These are phyloP conservation scores for Cynanchum wilfordii DNA, from an alignment of 257 asterid genomes.

Conservation along the genomic window DNA sequence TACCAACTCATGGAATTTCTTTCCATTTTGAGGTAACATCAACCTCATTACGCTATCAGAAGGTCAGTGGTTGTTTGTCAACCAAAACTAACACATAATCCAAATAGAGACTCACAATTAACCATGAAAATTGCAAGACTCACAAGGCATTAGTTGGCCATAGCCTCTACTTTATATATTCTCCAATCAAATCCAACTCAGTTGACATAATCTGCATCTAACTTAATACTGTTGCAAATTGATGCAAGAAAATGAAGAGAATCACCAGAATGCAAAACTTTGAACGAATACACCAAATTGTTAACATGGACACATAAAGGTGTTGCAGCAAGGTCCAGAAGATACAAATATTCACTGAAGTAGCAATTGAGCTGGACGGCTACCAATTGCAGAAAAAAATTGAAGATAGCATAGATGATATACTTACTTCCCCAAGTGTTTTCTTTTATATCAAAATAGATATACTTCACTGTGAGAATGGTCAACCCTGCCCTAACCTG, in stretches of 20 bases:
- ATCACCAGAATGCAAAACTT: not conserved
- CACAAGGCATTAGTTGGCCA: not conserved
- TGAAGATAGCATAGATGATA: not conserved
- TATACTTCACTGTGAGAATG: not conserved
- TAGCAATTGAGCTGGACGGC: not conserved
- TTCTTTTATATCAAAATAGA: not conserved
- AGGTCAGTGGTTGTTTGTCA: not conserved
- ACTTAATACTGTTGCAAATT: not conserved
- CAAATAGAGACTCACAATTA: not conserved
- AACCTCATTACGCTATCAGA: not conserved
- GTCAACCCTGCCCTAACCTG: not conserved
- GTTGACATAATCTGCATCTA: not conserved
- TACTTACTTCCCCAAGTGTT: not conserved
- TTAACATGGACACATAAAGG: not conserved
- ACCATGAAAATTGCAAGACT: not conserved
- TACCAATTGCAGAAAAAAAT: not conserved
- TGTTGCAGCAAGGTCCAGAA: not conserved
- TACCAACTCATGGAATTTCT: not conserved
- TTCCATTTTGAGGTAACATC: not conserved
- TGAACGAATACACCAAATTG: not conserved
- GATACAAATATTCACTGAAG: not conserved
- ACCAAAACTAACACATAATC: not conserved
- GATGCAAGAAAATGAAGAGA: not conserved
- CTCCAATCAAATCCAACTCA: not conserved
- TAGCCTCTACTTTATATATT: not conserved